Base-by-base conservation (phyloP, 352 stramenopile species). In the Globisporangium parvum region DNA sequence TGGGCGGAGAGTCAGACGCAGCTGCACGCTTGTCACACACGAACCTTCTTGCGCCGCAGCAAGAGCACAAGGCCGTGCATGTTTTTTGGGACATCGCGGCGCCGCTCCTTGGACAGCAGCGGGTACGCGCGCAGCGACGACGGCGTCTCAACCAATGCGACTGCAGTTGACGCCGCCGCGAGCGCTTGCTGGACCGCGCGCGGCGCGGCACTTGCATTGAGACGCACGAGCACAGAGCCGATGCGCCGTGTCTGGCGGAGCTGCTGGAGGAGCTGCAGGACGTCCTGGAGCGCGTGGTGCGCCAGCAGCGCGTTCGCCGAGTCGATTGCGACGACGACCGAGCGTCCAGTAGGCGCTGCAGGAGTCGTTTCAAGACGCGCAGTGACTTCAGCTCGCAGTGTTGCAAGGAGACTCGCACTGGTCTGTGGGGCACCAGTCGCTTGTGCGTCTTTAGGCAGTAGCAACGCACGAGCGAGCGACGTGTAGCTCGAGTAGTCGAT, bases 1-100 rank as follows among this genome's bases (percentile, higher is more conserved):
- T 37, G 31, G 31, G 8, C 8, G 10, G 42, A 63, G 39, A 75
- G 42, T 11, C 28, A 2, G 10, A 44, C 12, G 21, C 45, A 18
- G 10, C 12, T 15, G 49, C 6, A 0, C 21, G 5, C 59, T 39
- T 55, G n/a, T 24, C 26, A 31, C 39, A 23, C 15, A n/a, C 47
- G 26, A 51, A 91, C 80, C 66, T 88, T 88, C 55, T 85, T 86
- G 37, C 84, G 75, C 15, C 77, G 75, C 14, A 86, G 53, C 1
- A 91, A 57, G 28, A 78, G 54, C 11, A 88, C 73, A 18, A 86
- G 37, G 18, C 81, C 81, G 24, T 89, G 63, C 71, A 84, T 83
- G 26, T 47, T 42, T 48, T 78, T 70, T 8, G 78, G 81, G n/a
- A 91, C 69, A 45, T 80, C 67, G 1, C 81, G 77, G 26, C 68